Percentiles rank a stretch among this genome's conserved stretches.
phyloP scores from a whole-genome alignment of 495 filamentous ascomycete species.

The Apiosordaria backusii region DNA sequence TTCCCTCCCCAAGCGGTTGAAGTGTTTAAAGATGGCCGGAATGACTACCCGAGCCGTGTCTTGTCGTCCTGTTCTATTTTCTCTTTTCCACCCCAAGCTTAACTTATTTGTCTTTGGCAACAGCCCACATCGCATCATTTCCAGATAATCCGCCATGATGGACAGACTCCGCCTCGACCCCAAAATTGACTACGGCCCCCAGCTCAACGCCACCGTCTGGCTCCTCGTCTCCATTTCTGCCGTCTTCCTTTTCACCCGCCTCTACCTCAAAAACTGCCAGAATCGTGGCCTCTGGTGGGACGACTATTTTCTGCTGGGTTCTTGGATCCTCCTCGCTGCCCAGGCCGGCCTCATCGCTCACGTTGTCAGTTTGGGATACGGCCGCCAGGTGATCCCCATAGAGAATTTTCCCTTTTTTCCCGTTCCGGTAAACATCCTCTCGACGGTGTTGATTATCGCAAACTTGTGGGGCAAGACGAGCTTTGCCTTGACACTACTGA shows the following conservation, averaged over 20 bases:
- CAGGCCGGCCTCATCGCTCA: conserved; percentile 20
- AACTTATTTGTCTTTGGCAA: background rate
- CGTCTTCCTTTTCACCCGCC: conserved; percentile 28
- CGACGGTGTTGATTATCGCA: conserved; percentile 23
- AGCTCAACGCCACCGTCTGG: conserved; percentile 25
- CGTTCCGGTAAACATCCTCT: conserved; percentile 20
- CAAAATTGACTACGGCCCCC: conserved; percentile 23
- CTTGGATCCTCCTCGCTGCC: conserved; percentile 22
- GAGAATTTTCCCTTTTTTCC: conserved; percentile 19
- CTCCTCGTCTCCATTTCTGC: conserved; percentile 26
- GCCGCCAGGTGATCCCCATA: conserved; percentile 22
- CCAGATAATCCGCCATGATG: background rate
- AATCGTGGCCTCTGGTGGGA: conserved; percentile 34
- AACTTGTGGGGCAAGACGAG: conserved; percentile 32
- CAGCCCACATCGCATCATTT: background rate
- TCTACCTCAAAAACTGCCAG: conserved; percentile 31
- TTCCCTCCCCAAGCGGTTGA: background rate
- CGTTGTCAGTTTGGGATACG: conserved; percentile 31
- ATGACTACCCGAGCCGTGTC: background rate
- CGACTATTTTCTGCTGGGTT: conserved; percentile 28
- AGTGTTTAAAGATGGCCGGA: background rate
- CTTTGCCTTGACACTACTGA: conserved; percentile 30
- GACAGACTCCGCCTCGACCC: background rate
- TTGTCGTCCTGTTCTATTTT: background rate
- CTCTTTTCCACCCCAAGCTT: background rate